Base-by-base conservation (phyloP, 352 stramenopile species). In the Globisporangium nagaii region DNA sequence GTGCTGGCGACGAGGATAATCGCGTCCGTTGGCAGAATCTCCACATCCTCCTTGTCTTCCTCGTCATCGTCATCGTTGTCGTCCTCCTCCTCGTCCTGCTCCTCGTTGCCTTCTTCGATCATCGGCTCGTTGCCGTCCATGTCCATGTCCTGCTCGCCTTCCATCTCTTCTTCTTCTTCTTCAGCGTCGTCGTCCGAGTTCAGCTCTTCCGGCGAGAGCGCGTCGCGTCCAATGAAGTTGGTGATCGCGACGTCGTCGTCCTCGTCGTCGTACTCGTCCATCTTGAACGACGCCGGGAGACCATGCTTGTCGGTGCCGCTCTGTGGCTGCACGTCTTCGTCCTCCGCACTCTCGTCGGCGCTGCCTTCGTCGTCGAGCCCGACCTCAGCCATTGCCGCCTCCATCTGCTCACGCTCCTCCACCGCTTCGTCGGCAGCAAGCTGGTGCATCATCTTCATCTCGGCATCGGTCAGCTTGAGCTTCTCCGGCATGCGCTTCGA, bases 1-100 rank as follows among this genome's bases (percentile, higher is more conserved):
- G 97, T 99, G 66, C 96, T 98, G 46, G 96, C 96, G 9, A 98
- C 88, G 13, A 99, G 75, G 52, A 99, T 70, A 24, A 99, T 83
- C 13, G 88, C 81, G 82, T 99, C 97, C 2, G 80, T 95, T 5
- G 93, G 69, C 24, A 85, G 80, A 60, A 99, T 93, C 65, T 95
- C 88, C 35, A 98, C 75, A 70, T 99, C 97, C 19, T 98, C 89
- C 41, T 90, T 80, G 68, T 95, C 83, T 49, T 86, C 72, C 7
- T 85, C 73, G 42, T 82, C 48, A 20, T 91, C 81, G 8, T 93
- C 73, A 4, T 90, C 73, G 32, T 90, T 65, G 0, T 84, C 78
- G 7, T 88, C 68, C 4, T 86, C 68, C 1, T 78, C 55, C 42
- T 83, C 69, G 41, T 77, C 70, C 1, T 78, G 53, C 42, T 83